phyloP scores from a whole-genome alignment of 1,284 basidiomycete genomes.

The Ustilago bromivora region DNA sequence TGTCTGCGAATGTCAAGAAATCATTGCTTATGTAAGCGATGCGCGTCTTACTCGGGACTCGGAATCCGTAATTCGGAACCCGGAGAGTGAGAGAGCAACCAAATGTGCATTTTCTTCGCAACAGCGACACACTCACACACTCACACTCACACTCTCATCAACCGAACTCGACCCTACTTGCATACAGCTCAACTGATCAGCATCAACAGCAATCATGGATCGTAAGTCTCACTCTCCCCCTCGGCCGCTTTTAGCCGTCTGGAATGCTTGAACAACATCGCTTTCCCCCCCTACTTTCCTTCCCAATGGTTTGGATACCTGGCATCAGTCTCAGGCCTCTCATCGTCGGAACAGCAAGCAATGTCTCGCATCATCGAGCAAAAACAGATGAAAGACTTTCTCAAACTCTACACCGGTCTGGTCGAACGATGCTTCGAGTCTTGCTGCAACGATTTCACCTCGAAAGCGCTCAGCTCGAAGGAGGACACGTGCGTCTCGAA shows the following conservation, averaged over 20 bases:
- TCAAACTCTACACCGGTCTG: constrained; percentile 93
- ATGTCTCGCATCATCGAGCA: constrained; percentile 69
- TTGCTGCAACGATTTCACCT: constrained; percentile 96
- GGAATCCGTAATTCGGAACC: constrained; percentile 12
- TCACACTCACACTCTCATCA: too few species aligned
- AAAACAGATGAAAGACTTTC: constrained; percentile 95
- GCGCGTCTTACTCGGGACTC: background rate
- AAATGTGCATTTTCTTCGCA: background rate
- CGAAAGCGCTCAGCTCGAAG: constrained; percentile 90
- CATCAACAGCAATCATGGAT: constrained; percentile 42
- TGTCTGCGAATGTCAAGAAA: constrained; percentile 5
- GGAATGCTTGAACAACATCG: background rate
- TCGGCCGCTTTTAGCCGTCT: background rate
- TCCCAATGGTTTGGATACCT: background rate
- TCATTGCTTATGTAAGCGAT: constrained; percentile 48
- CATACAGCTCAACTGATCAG: background rate
- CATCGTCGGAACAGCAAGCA: constrained; percentile 63
- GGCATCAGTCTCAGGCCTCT: constrained; percentile 62
- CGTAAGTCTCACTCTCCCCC: constrained; percentile 26
- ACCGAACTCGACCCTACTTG: background rate
- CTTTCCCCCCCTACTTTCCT: background rate
- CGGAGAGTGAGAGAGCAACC: background rate
- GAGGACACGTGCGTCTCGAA: constrained; percentile 78
- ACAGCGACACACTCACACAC: background rate
- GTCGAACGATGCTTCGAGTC: constrained; percentile 95